A percentile compares a stretch with the other conserved stretches of the same genome.
These are phyloP conservation scores for Diplogelasinospora grovesii DNA, from an alignment of 495 filamentous ascomycete genomes.

Conservation along the genomic window DNA sequence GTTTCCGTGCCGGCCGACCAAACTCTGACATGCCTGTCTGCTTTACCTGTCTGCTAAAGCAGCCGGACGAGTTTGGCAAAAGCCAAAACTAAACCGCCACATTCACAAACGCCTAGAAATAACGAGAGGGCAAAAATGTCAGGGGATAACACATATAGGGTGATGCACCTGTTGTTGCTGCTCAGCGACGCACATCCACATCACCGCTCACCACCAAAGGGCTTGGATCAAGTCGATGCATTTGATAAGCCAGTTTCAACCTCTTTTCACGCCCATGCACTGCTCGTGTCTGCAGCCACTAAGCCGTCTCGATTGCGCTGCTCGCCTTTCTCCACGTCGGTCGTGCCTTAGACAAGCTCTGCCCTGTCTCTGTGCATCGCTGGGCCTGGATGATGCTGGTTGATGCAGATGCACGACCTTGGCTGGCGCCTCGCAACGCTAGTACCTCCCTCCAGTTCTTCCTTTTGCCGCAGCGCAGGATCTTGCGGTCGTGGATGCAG, in stretches of 20 bases:
- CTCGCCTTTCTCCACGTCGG: constrained; percentile 8
- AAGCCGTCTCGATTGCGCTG: constrained; percentile 1
- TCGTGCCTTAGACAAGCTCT: constrained; percentile 6
- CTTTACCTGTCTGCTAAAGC: too few species aligned
- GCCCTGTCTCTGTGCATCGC: constrained; percentile 13
- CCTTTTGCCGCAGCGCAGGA: constrained; percentile 13
- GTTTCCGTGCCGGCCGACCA: constrained; percentile 20
- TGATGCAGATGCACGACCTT: constrained; percentile 12
- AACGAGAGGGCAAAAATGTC: constrained; percentile 2
- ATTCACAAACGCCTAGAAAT: constrained; percentile 5
- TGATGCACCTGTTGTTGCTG: constrained; percentile 11
- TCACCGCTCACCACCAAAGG: constrained; percentile 1
- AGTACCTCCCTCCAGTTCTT: constrained; percentile 15
- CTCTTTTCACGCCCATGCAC: constrained; percentile 12
- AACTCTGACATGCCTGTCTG: constrained; percentile 12
- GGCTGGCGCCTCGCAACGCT: constrained; percentile 8
- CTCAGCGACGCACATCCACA: constrained; percentile 12
- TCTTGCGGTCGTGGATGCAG: constrained; percentile 6
- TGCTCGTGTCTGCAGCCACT: constrained; percentile 9
- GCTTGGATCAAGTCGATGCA: constrained; percentile 11
- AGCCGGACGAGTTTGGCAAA: constrained; percentile 5
- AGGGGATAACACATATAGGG: too few species aligned
- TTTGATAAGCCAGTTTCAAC: constrained; percentile 18
- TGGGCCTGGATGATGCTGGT: constrained; percentile 6
- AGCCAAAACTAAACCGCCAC: constrained; percentile 11